Evolutionary conservation across 768 basidiomycete genomes (phyloP), one percentile per base, ranked within the genome.

Genomic region (Lyophyllum decastes): DNA sequence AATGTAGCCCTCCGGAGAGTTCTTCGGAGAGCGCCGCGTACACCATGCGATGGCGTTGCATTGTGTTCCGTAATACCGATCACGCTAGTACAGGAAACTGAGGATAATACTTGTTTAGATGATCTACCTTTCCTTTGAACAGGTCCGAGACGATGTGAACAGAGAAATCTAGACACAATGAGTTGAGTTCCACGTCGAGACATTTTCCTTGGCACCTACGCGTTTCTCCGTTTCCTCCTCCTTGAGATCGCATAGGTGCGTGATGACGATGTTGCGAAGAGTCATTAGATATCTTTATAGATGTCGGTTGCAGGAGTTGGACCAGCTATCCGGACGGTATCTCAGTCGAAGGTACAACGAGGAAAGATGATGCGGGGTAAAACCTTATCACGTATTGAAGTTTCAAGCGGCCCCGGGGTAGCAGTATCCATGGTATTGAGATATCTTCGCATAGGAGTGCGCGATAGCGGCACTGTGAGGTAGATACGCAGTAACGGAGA

Each of bases 241-340:
- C 83, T 70, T 84, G 78, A 44, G 79, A 86, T 68, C 82, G 82
- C 92, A 94, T 94, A 47, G 92, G 79, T 55, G 82, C 81, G 74
- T 94, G 92, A 76, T 94, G 89, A 66, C 89, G 83, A 72, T 94
- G 92, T 74, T 90, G 80, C 83, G 85, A 87, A 52, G 92, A 94
- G 66, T 94, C 89, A 73, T 94, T 94, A 34, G 79, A 79, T 68
- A 94, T 87, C 53, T 68, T 78, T 67, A 94, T 77, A 64, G 79
- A 77, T 53, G 80, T 72, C 19, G 92, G 92, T 64, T 78, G 75
- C 54, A 94, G 77, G 49, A 84, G 74, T 44, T 73, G 69, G 53
- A 77, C 83, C 63, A 94, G 75, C 92, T 94, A 68, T 56, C 43
- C 25, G 59, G 60, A 63, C 51, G 55, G 64, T 52, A 49, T 46